A percentile compares a stretch with the other conserved stretches of the same genome.
These are phyloP conservation scores for Paracoccidioides brasiliensis DNA, from an alignment of 2,329 filamentous ascomycete genomes.

Conservation along the genomic window DNA sequence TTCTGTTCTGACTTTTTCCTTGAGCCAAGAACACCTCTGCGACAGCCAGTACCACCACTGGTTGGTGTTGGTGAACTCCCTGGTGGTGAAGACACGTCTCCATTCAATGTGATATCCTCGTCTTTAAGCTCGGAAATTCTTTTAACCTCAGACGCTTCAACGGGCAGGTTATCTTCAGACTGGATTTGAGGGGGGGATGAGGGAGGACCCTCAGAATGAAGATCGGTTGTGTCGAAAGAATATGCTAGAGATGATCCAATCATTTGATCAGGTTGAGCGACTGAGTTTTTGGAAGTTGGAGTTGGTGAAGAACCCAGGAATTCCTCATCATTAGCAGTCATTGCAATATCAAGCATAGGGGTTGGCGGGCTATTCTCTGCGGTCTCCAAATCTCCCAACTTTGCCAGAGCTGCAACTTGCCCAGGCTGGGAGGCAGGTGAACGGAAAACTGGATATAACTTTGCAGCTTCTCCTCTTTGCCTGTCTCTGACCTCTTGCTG, in stretches of 20 bases:
- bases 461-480: conserved; percentile 50
- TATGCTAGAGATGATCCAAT: conserved; percentile 6
- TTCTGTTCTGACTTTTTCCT: not conserved
- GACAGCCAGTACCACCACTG: not conserved
- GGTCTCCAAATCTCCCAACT: conserved; percentile 10
- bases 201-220: conserved; percentile 17
- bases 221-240: conserved; percentile 5
- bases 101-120: not conserved
- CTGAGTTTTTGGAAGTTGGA: conserved; percentile 25
- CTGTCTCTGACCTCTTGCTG: conserved; percentile 66
- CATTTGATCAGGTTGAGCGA: conserved; percentile 2
- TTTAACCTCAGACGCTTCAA: not conserved
- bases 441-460: conserved; percentile 55
- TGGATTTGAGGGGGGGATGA: conserved; percentile 25
- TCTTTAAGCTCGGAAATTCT: not conserved
- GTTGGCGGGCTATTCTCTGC: conserved; percentile 25
- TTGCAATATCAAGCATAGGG: conserved; percentile 28
- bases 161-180: not conserved
- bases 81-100: not conserved
- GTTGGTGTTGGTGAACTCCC: not conserved
- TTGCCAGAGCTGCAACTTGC: not conserved
- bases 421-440: conserved; percentile 26
- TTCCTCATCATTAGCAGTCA: conserved; percentile 30
- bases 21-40: not conserved
- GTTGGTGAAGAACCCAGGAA: conserved; percentile 42